These are phyloP conservation scores for Hymenoscyphus linearis DNA, from an alignment of 2,329 filamentous ascomycete species.

Conservation along the genomic window DNA sequence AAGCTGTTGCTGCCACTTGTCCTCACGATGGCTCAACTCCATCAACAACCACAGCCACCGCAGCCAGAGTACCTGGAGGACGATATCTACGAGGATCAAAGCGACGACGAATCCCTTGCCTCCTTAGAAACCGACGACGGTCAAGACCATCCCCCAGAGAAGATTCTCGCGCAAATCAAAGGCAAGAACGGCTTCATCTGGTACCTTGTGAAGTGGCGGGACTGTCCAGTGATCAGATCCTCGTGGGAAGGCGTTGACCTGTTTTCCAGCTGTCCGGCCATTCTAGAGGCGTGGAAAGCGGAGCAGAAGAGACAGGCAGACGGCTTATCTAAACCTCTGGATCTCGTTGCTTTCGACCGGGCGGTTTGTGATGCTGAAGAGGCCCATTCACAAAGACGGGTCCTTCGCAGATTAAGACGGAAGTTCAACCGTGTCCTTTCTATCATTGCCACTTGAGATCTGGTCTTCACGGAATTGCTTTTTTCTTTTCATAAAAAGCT, in stretches of 20 bases:
- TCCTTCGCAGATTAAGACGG: constrained; percentile 27
- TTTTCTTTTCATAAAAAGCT: neutral
- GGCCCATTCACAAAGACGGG: constrained; percentile 24
- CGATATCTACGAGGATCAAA: constrained; percentile 22
- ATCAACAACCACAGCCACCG: constrained; percentile 3
- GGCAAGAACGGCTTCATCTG: constrained; percentile 23
- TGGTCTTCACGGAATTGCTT: constrained; percentile 11
- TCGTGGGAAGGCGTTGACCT: constrained; percentile 28
- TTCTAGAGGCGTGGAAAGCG: constrained; percentile 27
- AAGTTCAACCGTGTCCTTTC: constrained; percentile 27
- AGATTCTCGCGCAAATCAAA: constrained; percentile 27
- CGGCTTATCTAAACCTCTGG: constrained; percentile 29
- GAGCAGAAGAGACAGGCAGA: constrained; percentile 27
- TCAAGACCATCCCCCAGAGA: constrained; percentile 28
- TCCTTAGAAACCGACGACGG: constrained; percentile 31
- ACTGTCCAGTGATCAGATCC: constrained; percentile 30
- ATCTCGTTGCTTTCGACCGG: constrained; percentile 26
- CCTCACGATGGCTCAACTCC: constrained; percentile 25
- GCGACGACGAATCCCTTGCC: constrained; percentile 28
- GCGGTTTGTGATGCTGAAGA: constrained; percentile 23
- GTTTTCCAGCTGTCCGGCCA: constrained; percentile 20
- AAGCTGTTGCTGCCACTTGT: constrained; percentile 30
- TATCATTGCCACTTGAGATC: constrained; percentile 20
- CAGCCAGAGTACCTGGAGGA: constrained; percentile 16
- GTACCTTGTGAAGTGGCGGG: constrained; percentile 33